Conservation (phyloP, 345 rosid genomes). For the Tarenaya hassleriana region DNA sequence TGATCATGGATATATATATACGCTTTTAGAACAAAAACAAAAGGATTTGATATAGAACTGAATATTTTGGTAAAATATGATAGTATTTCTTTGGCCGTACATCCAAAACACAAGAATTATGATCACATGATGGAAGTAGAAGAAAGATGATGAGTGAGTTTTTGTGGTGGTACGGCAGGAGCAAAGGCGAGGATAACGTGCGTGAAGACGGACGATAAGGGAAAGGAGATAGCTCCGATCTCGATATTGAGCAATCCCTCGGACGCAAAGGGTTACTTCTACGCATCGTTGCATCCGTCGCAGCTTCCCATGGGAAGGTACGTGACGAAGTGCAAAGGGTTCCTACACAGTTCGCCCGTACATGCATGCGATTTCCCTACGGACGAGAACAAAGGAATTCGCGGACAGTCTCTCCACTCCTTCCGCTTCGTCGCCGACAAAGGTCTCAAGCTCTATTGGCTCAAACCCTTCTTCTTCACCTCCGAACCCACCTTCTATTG, state of each 20-base stretch:
- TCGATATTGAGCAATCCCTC: constrained; percentile 38
- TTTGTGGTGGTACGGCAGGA: constrained; percentile 25
- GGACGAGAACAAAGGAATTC: constrained; percentile 42
- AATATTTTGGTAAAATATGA: too few relatives aligned
- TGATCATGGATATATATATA: neutral
- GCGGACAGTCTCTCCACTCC: constrained; percentile 35
- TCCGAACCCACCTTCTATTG: constrained; percentile 35
- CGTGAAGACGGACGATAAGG: constrained; percentile 35
- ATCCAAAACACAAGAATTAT: too few relatives aligned
- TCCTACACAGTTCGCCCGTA: constrained; percentile 40
- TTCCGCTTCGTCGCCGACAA: constrained; percentile 40
- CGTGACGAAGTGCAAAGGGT: constrained; percentile 48
- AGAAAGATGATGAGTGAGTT: neutral
- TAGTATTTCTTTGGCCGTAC: too few relatives aligned
- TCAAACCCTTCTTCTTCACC: constrained; percentile 33
- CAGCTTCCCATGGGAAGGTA: constrained; percentile 28
- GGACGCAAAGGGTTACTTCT: constrained; percentile 50
- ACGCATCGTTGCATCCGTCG: constrained; percentile 35
- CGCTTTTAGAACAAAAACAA: too few relatives aligned
- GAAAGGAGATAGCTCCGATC: constrained; percentile 41
- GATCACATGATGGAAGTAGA: too few relatives aligned
- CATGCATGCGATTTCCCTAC: constrained; percentile 41
- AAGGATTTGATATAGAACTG: too few relatives aligned
- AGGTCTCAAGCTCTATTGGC: constrained; percentile 36
- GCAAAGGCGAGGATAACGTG: constrained; percentile 53